Percentiles rank a stretch among this genome's conserved stretches.
Evolutionary conservation across 768 basidiomycete species (phyloP).

Genomic region (Boletellus emodensis): DNA sequence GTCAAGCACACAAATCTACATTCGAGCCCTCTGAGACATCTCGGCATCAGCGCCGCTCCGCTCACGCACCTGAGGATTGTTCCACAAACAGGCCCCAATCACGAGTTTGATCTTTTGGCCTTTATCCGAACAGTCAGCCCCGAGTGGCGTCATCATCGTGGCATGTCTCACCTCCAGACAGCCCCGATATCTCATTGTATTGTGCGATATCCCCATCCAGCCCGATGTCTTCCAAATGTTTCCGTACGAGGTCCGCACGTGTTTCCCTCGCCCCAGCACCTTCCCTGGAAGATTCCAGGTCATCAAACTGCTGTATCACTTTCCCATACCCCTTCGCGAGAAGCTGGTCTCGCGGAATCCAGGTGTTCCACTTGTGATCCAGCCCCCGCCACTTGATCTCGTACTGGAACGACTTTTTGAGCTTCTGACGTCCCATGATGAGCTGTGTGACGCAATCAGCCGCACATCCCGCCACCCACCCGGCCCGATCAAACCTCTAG

Average conservation of each 20-base stretch:
- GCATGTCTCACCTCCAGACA: conserved; percentile 72
- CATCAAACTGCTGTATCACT: conserved; percentile 91
- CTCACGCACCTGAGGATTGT: conserved; percentile 76
- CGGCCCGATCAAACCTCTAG: conserved; percentile 61
- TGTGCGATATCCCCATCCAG: conserved; percentile 97
- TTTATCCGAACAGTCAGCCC: conserved; percentile 27
- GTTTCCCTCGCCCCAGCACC: conserved; percentile 93
- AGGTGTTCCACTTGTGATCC: conserved; percentile 85
- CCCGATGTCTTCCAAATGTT: conserved; percentile 93
- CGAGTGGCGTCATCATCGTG: conserved; percentile 8
- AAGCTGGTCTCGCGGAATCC: conserved; percentile 86
- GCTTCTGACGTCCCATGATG: conserved; percentile 92
- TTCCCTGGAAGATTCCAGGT: conserved; percentile 92
- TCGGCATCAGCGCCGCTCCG: background rate
- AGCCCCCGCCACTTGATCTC: conserved; percentile 85
- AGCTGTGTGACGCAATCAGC: conserved; percentile 42
- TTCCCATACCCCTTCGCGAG: conserved; percentile 85
- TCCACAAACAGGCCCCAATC: conserved; percentile 93
- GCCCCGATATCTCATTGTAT: conserved; percentile 93
- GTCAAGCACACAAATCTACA: conserved; percentile 69
- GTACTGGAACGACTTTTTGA: conserved; percentile 94
- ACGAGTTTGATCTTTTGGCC: conserved; percentile 97
- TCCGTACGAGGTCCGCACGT: conserved; percentile 71
- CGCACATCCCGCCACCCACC: conserved; percentile 3
- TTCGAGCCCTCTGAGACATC: conserved; percentile 18